Evolutionary conservation across 2,329 filamentous ascomycete genomes (phyloP).

Genomic region (Colletotrichum salicis): DNA sequence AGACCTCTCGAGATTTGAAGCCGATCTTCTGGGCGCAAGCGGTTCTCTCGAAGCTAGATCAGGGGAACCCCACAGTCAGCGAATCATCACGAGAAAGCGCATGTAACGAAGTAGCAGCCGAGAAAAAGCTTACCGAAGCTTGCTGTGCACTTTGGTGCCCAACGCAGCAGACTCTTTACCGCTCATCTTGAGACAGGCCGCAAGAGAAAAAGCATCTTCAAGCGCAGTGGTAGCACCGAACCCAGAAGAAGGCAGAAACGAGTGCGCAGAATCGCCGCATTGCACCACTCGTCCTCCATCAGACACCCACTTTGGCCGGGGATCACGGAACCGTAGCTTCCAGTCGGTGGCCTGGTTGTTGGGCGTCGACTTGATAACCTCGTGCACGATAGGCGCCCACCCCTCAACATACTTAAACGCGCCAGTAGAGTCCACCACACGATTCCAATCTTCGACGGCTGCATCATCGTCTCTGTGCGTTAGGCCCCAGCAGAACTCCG

Average conservation of each 20-base stretch:
- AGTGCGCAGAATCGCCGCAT: background rate
- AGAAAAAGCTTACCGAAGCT: background rate
- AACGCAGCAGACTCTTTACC: background rate
- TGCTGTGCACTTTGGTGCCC: background rate
- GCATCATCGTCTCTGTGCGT: background rate
- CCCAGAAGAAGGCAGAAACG: background rate
- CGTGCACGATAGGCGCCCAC: background rate
- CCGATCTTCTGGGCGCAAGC: conserved; percentile 36
- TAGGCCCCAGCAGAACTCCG: background rate
- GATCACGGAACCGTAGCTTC: background rate
- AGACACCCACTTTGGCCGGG: background rate
- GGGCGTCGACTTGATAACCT: background rate
- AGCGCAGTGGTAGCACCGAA: background rate
- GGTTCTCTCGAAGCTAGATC: conserved; percentile 34
- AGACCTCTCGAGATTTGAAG: conserved; percentile 36
- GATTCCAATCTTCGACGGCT: background rate
- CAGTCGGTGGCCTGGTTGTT: background rate
- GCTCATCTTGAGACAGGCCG: background rate
- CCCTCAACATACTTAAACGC: background rate
- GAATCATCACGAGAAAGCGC: too few relatives aligned
- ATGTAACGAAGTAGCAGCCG: too few relatives aligned
- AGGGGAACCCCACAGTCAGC: background rate
- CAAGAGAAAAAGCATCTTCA: background rate
- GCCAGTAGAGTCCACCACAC: background rate
- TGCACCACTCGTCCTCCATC: background rate